Percentiles rank a stretch among this genome's conserved stretches.
Evolutionary conservation across 305 asterid species (phyloP).

Genomic region (Coffea humblotiana): DNA sequence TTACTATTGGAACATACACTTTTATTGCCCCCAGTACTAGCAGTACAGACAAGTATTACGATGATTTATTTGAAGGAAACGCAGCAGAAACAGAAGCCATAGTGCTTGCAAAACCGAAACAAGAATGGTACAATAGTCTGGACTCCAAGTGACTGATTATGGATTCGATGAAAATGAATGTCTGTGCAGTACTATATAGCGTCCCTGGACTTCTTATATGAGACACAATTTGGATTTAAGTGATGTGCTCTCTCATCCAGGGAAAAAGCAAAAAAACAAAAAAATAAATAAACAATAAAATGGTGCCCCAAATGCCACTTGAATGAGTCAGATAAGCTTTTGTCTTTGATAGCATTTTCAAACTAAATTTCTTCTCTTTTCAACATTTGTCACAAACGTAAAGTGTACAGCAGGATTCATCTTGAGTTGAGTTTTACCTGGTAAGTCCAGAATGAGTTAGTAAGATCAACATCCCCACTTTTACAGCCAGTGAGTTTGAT

Average conservation of each 20-base stretch:
- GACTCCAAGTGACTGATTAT: neutral
- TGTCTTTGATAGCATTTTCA: neutral
- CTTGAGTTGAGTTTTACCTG: slow-evolving; percentile 48
- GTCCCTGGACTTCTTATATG: neutral
- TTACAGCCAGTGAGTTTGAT: slow-evolving; percentile 58
- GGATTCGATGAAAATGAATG: neutral
- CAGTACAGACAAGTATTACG: neutral
- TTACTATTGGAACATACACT: neutral
- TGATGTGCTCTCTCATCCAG: neutral
- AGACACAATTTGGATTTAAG: neutral
- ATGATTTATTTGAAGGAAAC: neutral
- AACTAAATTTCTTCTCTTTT: neutral
- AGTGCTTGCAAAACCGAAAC: neutral
- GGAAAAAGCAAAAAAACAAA: neutral
- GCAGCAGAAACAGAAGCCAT: neutral
- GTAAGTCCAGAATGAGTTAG: slow-evolving; percentile 66
- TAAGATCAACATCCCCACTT: slow-evolving; percentile 68
- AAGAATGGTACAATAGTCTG: neutral
- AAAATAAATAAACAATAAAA: neutral
- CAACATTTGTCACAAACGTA: neutral
- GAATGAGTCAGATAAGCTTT: neutral
- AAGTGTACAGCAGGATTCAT: neutral
- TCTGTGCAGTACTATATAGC: neutral
- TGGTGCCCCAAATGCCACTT: neutral
- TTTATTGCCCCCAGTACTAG: neutral